Evolutionary conservation across 2,329 filamentous ascomycete species (phyloP).

Genomic region (Phyllosticta paracitricarpa): DNA sequence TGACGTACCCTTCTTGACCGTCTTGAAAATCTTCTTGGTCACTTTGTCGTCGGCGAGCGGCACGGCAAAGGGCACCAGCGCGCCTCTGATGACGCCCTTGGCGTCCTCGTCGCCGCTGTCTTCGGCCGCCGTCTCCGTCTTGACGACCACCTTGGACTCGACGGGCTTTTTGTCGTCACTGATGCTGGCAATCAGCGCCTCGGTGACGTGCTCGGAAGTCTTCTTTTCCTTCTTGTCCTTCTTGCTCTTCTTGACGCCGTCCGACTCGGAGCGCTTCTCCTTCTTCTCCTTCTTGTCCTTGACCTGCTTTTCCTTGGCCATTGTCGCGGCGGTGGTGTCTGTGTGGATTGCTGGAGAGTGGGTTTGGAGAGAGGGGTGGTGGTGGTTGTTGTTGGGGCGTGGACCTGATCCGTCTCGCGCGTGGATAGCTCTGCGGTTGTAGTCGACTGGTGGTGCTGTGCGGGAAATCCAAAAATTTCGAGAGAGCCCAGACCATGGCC

Average conservation of each 20-base stretch:
- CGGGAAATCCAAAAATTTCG: conserved; percentile 7
- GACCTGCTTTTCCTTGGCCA: conserved; percentile 29
- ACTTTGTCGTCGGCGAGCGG: conserved; percentile 73
- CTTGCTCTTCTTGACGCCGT: conserved; percentile 36
- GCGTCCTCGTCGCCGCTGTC: conserved; percentile 53
- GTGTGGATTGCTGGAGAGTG: neutral
- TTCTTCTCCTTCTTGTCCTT: conserved; percentile 53
- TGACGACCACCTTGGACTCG: conserved; percentile 1
- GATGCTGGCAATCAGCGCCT: conserved; percentile 45
- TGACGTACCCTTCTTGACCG: conserved; percentile 48
- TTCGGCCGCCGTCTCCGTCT: conserved; percentile 52
- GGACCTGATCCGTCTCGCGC: conserved; percentile 1
- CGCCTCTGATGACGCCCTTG: conserved; percentile 31
- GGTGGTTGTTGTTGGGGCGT: conserved; percentile 1
- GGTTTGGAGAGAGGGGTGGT: neutral
- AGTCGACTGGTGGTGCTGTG: neutral
- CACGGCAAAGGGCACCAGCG: conserved; percentile 73
- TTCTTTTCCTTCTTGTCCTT: conserved; percentile 27
- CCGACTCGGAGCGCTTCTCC: conserved; percentile 48
- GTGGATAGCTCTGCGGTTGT: conserved; percentile 2
- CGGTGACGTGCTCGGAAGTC: conserved; percentile 37
- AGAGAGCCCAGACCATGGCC: neutral
- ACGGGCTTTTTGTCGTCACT: conserved; percentile 34
- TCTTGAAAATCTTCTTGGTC: conserved; percentile 56
- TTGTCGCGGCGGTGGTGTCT: conserved; percentile 13